A percentile compares a stretch with the other conserved stretches of the same genome.
Evolutionary conservation across 306 rosid genomes (phyloP).

Genomic region (Citrullus colocynthis): DNA sequence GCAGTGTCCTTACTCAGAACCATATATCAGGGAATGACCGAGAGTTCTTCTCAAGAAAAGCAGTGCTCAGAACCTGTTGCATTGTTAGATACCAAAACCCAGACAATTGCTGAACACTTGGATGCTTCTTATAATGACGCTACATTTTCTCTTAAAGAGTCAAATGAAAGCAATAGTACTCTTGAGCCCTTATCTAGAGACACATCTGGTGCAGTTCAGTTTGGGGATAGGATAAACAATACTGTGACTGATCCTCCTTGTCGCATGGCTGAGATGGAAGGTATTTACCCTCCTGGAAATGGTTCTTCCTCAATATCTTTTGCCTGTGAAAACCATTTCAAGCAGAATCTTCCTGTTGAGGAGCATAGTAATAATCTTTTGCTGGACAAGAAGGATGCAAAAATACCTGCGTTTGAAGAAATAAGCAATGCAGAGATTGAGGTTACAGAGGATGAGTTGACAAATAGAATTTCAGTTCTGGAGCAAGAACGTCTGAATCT

Average conservation of each 20-base stretch:
- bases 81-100: slow-evolving; percentile 16
- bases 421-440: neutral
- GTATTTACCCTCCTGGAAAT: slow-evolving; percentile 12
- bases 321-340: slow-evolving; percentile 11
- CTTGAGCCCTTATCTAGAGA: slow-evolving; percentile 4
- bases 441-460: slow-evolving; percentile 20
- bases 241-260: slow-evolving; percentile 20
- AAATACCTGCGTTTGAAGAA: slow-evolving; percentile 14
- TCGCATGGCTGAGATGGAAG: slow-evolving; percentile 22
- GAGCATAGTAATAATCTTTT: slow-evolving; percentile 10
- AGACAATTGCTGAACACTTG: slow-evolving; percentile 23
- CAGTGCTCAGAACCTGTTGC: slow-evolving; percentile 1
- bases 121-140: slow-evolving; percentile 22
- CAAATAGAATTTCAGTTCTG: slow-evolving; percentile 28
- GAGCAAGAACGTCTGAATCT: slow-evolving; percentile 51
- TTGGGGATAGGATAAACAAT: slow-evolving; percentile 22
- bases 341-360: slow-evolving; percentile 22
- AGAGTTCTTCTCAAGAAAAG: slow-evolving; percentile 15
- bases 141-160: neutral
- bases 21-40: slow-evolving; percentile 24
- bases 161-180: slow-evolving; percentile 12
- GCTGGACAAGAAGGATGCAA: slow-evolving; percentile 19
- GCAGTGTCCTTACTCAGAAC: slow-evolving; percentile 17
- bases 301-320: slow-evolving; percentile 21
- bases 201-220: slow-evolving; percentile 7